phyloP scores from a whole-genome alignment of 306 rosid genomes.

The Castanea mollissima region DNA sequence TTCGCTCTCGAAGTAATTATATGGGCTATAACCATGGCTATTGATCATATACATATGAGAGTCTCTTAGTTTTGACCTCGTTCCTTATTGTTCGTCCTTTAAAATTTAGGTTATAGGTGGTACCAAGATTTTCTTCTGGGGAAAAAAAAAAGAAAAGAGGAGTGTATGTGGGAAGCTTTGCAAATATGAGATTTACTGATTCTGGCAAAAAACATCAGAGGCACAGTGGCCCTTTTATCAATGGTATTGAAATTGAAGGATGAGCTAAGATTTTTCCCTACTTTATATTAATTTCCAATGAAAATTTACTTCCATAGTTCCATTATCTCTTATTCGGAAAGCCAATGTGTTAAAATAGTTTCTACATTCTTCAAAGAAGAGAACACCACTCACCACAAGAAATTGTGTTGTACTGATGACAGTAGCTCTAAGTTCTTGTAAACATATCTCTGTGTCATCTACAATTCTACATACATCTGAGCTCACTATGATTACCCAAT shows the following conservation, averaged over 20 bases:
- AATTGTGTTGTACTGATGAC: too few relatives aligned
- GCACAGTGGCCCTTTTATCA: neutral
- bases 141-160: neutral
- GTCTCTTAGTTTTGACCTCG: slow-evolving; percentile 36
- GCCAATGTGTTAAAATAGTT: too few relatives aligned
- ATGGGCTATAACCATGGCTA: slow-evolving; percentile 47
- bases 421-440: too few relatives aligned
- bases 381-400: too few relatives aligned
- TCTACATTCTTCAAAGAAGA: too few relatives aligned
- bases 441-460: too few relatives aligned
- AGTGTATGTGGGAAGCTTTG: neutral
- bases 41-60: slow-evolving; percentile 42
- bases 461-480: too few relatives aligned
- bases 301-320: neutral
- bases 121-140: slow-evolving; percentile 22
- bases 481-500: too few relatives aligned
- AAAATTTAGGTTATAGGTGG: slow-evolving; percentile 24
- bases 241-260: neutral
- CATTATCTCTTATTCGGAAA: too few relatives aligned
- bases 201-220: slow-evolving; percentile 3
- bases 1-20: slow-evolving; percentile 42
- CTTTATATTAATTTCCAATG: neutral
- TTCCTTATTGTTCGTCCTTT: slow-evolving; percentile 20
- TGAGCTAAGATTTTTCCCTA: neutral
- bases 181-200: neutral